Evolutionary conservation across 495 filamentous ascomycete species (phyloP).

Genomic region (Annulohypoxylon moriforme): DNA sequence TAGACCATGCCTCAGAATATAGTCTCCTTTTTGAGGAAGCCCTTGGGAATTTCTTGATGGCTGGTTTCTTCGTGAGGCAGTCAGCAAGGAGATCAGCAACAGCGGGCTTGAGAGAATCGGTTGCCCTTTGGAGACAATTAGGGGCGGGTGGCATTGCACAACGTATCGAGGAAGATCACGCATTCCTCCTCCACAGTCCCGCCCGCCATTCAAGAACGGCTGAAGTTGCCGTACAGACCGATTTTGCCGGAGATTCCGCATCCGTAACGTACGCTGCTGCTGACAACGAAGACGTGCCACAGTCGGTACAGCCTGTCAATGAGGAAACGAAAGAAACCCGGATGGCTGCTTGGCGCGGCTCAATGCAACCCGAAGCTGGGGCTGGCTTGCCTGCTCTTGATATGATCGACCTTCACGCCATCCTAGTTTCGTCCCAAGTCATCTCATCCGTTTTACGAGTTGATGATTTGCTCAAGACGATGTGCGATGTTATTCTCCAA

Average conservation of each 20-base stretch:
- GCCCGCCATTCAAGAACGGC: conserved; percentile 67
- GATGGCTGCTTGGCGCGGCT: conserved; percentile 71
- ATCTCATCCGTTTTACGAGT: conserved; percentile 90
- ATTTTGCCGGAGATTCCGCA: conserved; percentile 69
- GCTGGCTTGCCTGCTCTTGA: conserved; percentile 70
- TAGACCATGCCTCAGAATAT: conserved; percentile 84
- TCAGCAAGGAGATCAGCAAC: conserved; percentile 79
- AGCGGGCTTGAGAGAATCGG: conserved; percentile 74
- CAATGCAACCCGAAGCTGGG: conserved; percentile 58
- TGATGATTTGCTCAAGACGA: conserved; percentile 84
- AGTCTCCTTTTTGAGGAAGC: conserved; percentile 84
- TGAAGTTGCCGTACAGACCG: conserved; percentile 82
- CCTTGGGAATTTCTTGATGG: conserved; percentile 79
- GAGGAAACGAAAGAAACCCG: conserved; percentile 69
- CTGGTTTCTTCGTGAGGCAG: conserved; percentile 77
- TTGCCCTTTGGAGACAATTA: conserved; percentile 77
- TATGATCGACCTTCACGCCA: conserved; percentile 88
- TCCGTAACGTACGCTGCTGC: conserved; percentile 65
- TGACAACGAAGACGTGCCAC: conserved; percentile 66
- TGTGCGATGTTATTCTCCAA: conserved; percentile 90
- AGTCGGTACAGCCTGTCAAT: conserved; percentile 56
- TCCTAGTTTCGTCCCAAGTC: conserved; percentile 87
- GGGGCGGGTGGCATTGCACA: conserved; percentile 79
- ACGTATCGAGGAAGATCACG: conserved; percentile 75
- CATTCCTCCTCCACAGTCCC: conserved; percentile 75